Evolutionary conservation across 1,139 yeast genomes (phyloP), one percentile per base, ranked within the genome.

Genomic region (Geotrichum histeridarum): DNA sequence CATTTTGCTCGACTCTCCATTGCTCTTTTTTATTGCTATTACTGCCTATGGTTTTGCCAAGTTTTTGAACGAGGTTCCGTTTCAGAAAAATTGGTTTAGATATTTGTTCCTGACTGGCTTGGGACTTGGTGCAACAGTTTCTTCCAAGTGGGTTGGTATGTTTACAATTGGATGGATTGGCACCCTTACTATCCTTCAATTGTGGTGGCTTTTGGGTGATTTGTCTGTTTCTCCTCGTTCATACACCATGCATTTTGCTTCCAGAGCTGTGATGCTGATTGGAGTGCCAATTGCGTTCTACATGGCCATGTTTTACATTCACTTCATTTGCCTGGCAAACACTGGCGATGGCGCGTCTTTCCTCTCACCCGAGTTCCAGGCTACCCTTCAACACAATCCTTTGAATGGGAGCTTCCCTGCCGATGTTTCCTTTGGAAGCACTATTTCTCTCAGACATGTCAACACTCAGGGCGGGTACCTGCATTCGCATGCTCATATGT

Each of bases 161-260:
- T 93, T 93, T 76, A 93, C 99, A 41, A 72, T 91, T 61, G 90
- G 87, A 8, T 94, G 99, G 98, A 81, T 88, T 58, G 99, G 99
- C 48, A 53, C 78, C 5, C 70, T 82, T 59, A 89, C 95, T 62
- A 69, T 83, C 17, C 78, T 82, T 73, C 94, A 88, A 67, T 71
- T 93, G 63, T 91, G 97, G 97, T 81, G 88, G 69, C 72, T 86
- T 58, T 73, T 90, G 66, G 99, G 98, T 61, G 99, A 94, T 71
- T 78, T 91, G 67, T 67, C 79, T 1, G 78, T 88, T 14, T 66
- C 83, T 11, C 63, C 83, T 8, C 71, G 69, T 38, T 75, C 77
- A 60, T 73, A 85, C 58, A 60, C 70, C 44, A 72, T 70, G 57
- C 93, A 88, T 65, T 75, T 83, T 55, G 61, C 74, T 14, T 70